Evolutionary conservation across 192 early-diverging fungal species (phyloP), one percentile per base, ranked within the genome.

Genomic region (Chytriomyces hyalinus): DNA sequence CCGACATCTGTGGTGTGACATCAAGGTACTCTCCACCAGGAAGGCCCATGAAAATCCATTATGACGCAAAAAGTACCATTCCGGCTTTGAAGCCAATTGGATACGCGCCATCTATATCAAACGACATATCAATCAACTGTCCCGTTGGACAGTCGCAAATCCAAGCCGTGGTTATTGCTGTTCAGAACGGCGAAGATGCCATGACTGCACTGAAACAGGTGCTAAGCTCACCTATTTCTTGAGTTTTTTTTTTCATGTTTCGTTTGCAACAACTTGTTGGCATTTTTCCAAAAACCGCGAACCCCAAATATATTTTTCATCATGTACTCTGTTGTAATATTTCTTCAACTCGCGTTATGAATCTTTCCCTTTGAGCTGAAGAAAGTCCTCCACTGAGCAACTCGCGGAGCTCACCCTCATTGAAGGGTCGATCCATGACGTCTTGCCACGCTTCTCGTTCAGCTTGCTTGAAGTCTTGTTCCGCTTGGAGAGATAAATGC

Each of bases 1-100:
- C 62, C 13, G 64, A 79, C 49, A 6, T 46, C 15, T 79, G 78
- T 66, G 71, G 71, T 13, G 57, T 79, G 17, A 79, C 71, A n/a
- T 65, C 63, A 11, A 53, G 69, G 51, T 72, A 65, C 26, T 17
- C 10, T 9, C 64, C 63, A 7, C 15, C 62, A 13, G 62, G 63
- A 57, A 44, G 66, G 61, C 76, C 76, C 15, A 67, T 77, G 66
- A 53, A 69, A 61, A 74, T 79, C 17, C 24, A 65, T 53, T 79
- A 79, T 51, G 51, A 66, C 0, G 70, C 71, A 10, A 43, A 24
- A 20, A 44, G 15, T 48, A 74, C 64, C n/a, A 64, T 79, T 53
- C 5, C 10, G 2, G 49, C 60, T 15, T 49, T 79, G 64, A 74
- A 79, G 72, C 48, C 70, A n/a, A 49, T 79, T 28, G 72, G 72